These are phyloP conservation scores for Annona cherimola DNA, from an alignment of 164 flowering plant genomes.

Conservation along the genomic window DNA sequence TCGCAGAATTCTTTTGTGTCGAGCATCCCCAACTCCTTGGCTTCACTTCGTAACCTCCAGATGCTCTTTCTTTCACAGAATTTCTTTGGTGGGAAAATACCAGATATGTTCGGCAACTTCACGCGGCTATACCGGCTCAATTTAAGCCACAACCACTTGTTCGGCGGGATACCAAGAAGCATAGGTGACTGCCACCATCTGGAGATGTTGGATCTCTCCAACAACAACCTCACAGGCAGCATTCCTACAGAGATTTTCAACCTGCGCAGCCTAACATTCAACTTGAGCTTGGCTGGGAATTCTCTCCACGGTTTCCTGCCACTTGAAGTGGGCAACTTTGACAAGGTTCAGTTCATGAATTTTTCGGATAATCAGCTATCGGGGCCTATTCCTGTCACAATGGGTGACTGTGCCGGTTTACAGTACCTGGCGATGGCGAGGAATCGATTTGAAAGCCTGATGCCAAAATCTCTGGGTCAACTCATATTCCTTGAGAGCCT, in stretches of 20 bases:
- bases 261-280: not conserved
- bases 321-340: constrained; percentile 20
- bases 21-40: constrained; percentile 18
- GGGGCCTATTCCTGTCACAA: constrained; percentile 21
- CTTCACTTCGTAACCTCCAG: constrained; percentile 15
- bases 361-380: constrained; percentile 24
- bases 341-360: constrained; percentile 6
- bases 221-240: constrained; percentile 23
- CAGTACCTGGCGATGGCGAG: constrained; percentile 10
- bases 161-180: constrained; percentile 30
- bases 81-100: constrained; percentile 19
- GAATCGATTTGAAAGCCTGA: constrained; percentile 21
- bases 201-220: constrained; percentile 9
- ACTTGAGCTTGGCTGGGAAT: constrained; percentile 12
- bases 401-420: constrained; percentile 19
- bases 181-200: constrained; percentile 16
- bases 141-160: constrained; percentile 10
- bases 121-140: not conserved
- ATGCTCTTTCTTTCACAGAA: constrained; percentile 8
- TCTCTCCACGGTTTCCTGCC: constrained; percentile 23
- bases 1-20: constrained; percentile 17
- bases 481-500: constrained; percentile 11
- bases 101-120: constrained; percentile 24
- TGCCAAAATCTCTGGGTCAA: constrained; percentile 19
- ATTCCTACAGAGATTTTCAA: constrained; percentile 21